Conservation (phyloP, 495 filamentous ascomycete genomes). For the Podospora conica region DNA sequence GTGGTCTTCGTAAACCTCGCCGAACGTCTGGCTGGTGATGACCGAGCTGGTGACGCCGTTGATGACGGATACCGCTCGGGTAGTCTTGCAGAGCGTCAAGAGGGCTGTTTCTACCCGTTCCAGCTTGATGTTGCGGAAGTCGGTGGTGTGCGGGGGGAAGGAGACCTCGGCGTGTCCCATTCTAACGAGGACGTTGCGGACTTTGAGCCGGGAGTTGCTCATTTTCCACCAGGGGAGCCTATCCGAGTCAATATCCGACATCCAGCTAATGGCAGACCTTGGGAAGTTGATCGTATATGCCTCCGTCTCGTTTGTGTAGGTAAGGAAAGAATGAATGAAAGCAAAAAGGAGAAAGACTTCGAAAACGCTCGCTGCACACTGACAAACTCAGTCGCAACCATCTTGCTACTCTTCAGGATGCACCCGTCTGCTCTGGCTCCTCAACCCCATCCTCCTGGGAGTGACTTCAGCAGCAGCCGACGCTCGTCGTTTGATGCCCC, state of each 20-base stretch:
- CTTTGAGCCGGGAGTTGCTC: neutral
- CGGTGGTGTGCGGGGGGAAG: neutral
- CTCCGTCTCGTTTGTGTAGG: neutral
- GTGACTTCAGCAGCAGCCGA: neutral
- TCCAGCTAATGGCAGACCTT: neutral
- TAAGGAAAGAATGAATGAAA: neutral
- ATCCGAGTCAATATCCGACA: neutral
- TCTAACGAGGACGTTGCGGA: neutral
- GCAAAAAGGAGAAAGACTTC: no score
- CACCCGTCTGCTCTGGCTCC: neutral
- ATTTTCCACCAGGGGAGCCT: neutral
- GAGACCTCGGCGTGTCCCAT: neutral
- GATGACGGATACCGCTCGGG: neutral
- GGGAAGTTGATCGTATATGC: neutral
- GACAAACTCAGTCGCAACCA: neutral
- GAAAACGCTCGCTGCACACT: no score
- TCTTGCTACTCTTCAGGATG: neutral
- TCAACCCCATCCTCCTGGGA: neutral
- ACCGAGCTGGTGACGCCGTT: neutral
- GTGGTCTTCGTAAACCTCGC: neutral
- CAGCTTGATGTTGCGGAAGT: neutral
- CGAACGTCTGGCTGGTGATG: neutral
- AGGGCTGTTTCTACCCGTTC: neutral
- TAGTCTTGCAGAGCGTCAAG: neutral
- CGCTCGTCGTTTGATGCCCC: neutral